Percentiles rank a stretch among this genome's conserved stretches.
These are phyloP conservation scores for Cucurbitaria berberidis DNA, from an alignment of 2,329 filamentous ascomycete genomes.

Conservation along the genomic window DNA sequence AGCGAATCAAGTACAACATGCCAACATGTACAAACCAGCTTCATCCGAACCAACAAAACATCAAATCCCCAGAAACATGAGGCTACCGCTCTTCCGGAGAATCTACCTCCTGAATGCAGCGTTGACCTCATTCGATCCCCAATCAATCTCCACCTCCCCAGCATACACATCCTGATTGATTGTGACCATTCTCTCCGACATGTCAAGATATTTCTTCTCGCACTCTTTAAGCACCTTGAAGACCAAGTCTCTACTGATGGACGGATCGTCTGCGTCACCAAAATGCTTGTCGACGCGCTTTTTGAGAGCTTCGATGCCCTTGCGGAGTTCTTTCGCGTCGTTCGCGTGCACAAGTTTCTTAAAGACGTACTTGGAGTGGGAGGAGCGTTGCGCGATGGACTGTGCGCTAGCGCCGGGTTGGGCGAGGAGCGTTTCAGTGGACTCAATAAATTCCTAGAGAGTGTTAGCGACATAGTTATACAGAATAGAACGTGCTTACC, in stretches of 20 bases:
- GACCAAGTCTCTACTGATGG: slow-evolving; percentile 65
- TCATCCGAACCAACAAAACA: too few relatives aligned
- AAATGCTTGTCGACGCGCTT: slow-evolving; percentile 98
- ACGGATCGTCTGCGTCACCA: slow-evolving; percentile 81
- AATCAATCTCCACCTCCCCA: slow-evolving; percentile 53
- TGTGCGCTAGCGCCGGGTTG: slow-evolving; percentile 57
- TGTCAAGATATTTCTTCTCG: slow-evolving; percentile 61
- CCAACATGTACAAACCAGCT: not conserved
- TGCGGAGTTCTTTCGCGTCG: slow-evolving; percentile 83
- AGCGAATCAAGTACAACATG: not conserved
- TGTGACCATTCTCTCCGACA: slow-evolving; percentile 57
- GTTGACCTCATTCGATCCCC: slow-evolving; percentile 38
- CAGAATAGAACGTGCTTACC: slow-evolving; percentile 50
- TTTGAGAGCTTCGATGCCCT: slow-evolving; percentile 86
- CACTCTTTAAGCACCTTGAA: slow-evolving; percentile 66
- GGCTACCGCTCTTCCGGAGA: slow-evolving; percentile 23
- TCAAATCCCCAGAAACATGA: slow-evolving; percentile 6
- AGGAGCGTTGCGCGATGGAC: slow-evolving; percentile 78
- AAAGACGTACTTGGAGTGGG: slow-evolving; percentile 80
- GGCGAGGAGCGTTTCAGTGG: slow-evolving; percentile 75
- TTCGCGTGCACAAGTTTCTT: slow-evolving; percentile 84
- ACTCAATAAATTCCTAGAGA: slow-evolving; percentile 79
- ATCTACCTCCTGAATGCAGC: slow-evolving; percentile 39
- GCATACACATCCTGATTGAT: slow-evolving; percentile 54
- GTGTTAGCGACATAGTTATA: slow-evolving; percentile 11